Conservation (phyloP, 441 rosid genomes). For the Macaranga tanarius region DNA sequence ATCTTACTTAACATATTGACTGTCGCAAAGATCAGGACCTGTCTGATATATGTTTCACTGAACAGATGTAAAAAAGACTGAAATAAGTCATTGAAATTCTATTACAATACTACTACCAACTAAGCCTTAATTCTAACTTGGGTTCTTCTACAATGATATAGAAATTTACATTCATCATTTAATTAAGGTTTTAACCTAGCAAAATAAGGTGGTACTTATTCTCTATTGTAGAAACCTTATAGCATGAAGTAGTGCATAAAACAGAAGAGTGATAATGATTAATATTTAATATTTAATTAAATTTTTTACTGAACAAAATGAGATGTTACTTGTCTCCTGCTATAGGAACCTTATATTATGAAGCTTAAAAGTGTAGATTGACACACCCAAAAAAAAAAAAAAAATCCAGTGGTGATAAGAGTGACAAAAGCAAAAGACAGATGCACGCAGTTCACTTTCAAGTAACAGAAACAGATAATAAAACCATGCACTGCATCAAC, state of each 20-base stretch:
- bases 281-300: background rate
- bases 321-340: background rate
- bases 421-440: background rate
- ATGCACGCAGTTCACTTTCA: background rate
- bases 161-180: too few species aligned
- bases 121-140: background rate
- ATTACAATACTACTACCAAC: background rate
- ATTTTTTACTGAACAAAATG: too few species aligned
- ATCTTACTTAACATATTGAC: background rate
- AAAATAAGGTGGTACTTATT: background rate
- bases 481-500: background rate
- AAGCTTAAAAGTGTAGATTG: background rate
- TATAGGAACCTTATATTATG: background rate
- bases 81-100: background rate
- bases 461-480: slow-evolving; percentile 10
- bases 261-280: background rate
- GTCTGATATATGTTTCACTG: background rate
- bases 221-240: background rate
- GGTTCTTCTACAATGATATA: background rate
- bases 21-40: background rate
- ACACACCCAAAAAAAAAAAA: background rate
- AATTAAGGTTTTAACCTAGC: background rate
- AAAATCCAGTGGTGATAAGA: background rate
- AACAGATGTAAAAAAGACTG: background rate
- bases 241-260: background rate